Conservation (phyloP, 495 filamentous ascomycete genomes). For the Neurospora tetrasperma region DNA sequence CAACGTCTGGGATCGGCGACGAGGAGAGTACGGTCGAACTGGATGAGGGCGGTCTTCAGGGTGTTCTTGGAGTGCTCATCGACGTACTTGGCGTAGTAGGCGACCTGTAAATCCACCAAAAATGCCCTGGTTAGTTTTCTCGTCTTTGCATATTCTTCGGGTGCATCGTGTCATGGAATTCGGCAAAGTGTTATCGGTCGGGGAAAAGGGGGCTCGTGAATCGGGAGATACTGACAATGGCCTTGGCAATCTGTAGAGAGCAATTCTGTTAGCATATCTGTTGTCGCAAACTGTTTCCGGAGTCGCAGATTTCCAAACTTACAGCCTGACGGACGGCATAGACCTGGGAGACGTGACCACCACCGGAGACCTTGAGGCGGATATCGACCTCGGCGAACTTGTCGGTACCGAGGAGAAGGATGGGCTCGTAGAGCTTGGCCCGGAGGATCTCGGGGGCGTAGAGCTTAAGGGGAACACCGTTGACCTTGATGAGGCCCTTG, state of each 20-base stretch:
- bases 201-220: constrained; percentile 1
- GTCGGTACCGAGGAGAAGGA: constrained; percentile 90
- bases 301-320: constrained; percentile 8
- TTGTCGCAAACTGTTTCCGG: neutral
- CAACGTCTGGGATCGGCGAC: constrained; percentile 94
- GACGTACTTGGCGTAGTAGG: constrained; percentile 99
- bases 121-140: neutral
- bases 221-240: constrained; percentile 21
- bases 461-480: constrained; percentile 88
- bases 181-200: neutral
- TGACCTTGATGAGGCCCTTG: constrained; percentile 89
- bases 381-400: constrained; percentile 87
- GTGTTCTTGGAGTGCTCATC: constrained; percentile 99
- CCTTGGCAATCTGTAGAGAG: constrained; percentile 61
- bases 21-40: constrained; percentile 93
- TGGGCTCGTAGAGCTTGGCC: constrained; percentile 95
- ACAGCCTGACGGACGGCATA: constrained; percentile 94
- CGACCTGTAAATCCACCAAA: constrained; percentile 36
- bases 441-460: constrained; percentile 93
- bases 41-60: constrained; percentile 86
- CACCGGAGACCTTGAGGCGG: constrained; percentile 89
- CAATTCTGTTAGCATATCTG: constrained; percentile 8
- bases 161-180: neutral
- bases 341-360: constrained; percentile 95
- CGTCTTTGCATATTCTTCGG: neutral